These are phyloP conservation scores for Candida glucosophila DNA, from an alignment of 1,139 yeast species.

Conservation along the genomic window DNA sequence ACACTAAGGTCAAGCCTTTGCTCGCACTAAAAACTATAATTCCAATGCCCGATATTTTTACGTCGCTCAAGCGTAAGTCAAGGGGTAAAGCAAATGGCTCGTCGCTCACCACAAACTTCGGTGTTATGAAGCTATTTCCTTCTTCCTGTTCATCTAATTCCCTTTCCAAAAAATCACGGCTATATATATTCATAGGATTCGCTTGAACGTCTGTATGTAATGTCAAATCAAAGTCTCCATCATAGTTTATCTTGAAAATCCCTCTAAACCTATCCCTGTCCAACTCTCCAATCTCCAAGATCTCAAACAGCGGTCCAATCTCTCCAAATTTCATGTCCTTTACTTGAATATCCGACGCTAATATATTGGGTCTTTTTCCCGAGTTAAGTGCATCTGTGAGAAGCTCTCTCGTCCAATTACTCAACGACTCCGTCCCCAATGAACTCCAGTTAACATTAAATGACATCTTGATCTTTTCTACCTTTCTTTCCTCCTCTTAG, in stretches of 20 bases:
- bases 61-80: constrained; percentile 65
- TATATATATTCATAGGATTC: constrained; percentile 67
- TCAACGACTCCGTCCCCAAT: constrained; percentile 61
- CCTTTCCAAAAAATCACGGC: constrained; percentile 37
- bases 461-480: constrained; percentile 50
- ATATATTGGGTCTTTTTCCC: constrained; percentile 64
- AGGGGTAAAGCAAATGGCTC: constrained; percentile 72
- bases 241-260: constrained; percentile 71
- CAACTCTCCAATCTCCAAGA: constrained; percentile 78
- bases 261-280: constrained; percentile 78
- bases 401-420: constrained; percentile 58
- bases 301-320: constrained; percentile 70
- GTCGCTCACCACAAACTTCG: constrained; percentile 57
- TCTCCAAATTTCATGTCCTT: constrained; percentile 73
- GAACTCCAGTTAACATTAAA: constrained; percentile 75
- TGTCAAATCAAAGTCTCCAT: constrained; percentile 75
- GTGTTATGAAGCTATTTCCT: constrained; percentile 43
- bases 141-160: constrained; percentile 17
- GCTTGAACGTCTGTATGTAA: constrained; percentile 81
- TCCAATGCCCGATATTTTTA: constrained; percentile 71
- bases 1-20: constrained; percentile 78
- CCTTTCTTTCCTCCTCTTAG: no score
- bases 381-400: constrained; percentile 73
- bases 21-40: constrained; percentile 75
- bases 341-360: constrained; percentile 67